Evolutionary conservation across 768 basidiomycete species (phyloP).

Genomic region (Tubosaeta sp.): DNA sequence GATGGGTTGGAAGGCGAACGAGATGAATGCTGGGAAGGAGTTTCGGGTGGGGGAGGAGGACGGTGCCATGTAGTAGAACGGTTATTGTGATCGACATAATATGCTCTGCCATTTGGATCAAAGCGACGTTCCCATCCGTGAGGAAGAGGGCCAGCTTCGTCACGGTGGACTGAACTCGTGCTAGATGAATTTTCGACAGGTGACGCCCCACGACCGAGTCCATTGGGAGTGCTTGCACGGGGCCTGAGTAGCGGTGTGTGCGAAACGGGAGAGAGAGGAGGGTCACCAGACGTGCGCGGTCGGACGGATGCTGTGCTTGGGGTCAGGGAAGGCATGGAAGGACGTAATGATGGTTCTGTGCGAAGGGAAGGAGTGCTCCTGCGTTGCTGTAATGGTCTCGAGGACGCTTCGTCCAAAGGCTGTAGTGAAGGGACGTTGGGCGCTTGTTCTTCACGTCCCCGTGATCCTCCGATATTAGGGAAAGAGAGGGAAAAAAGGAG

Average conservation of each 20-base stretch:
- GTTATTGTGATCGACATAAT: constrained; percentile 86
- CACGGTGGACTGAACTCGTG: constrained; percentile 38
- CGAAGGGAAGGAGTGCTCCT: constrained; percentile 25
- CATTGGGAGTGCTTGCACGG: constrained; percentile 8
- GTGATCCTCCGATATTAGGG: constrained; percentile 28
- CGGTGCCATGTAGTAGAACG: constrained; percentile 80
- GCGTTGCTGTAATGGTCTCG: constrained; percentile 10
- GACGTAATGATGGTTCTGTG: constrained; percentile 15
- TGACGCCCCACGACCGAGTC: constrained; percentile 5
- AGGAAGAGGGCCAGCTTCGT: constrained; percentile 62
- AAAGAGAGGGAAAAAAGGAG: constrained; percentile 62
- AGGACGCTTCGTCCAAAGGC: constrained; percentile 10
- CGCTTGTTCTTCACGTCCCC: constrained; percentile 16
- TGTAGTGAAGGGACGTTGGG: constrained; percentile 12
- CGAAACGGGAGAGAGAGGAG: constrained; percentile 5
- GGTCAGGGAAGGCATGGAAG: constrained; percentile 20
- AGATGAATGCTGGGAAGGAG: constrained; percentile 16
- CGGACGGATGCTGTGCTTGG: constrained; percentile 7
- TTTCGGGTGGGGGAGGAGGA: constrained; percentile 29
- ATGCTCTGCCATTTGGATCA: constrained; percentile 61
- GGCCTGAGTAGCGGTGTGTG: constrained; percentile 14
- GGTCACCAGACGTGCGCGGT: constrained; percentile 17
- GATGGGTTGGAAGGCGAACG: constrained; percentile 18
- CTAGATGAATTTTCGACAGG: constrained; percentile 1
- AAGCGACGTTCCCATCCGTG: constrained; percentile 79